phyloP scores from a whole-genome alignment of 805 yeast genomes.

The Cyberlindnera euphorbiae region DNA sequence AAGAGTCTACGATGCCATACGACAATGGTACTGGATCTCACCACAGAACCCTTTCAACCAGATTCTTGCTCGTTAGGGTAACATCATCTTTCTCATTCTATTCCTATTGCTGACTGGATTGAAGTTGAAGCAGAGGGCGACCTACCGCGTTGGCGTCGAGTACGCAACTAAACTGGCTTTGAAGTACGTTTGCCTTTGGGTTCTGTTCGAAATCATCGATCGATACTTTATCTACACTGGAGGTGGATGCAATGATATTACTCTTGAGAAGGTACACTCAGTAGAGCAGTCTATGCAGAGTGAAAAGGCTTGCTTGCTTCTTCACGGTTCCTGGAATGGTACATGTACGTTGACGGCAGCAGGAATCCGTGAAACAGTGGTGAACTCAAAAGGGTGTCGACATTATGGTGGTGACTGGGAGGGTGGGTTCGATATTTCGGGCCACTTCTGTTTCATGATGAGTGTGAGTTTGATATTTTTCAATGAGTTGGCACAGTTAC shows the following conservation, averaged over 20 bases:
- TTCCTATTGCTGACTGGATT: background rate
- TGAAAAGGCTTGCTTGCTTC: slow-evolving; percentile 7
- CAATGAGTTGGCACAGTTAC: slow-evolving; percentile 34
- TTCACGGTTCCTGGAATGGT: slow-evolving; percentile 24
- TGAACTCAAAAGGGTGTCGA: slow-evolving; percentile 31
- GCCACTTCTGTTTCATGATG: slow-evolving; percentile 44
- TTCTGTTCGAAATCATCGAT: slow-evolving; percentile 12
- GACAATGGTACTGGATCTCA: background rate
- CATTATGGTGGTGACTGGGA: slow-evolving; percentile 37
- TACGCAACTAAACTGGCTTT: background rate
- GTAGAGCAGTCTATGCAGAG: background rate
- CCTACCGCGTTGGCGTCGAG: background rate
- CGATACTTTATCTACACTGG: slow-evolving; percentile 13
- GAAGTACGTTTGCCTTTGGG: background rate
- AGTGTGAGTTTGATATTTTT: slow-evolving; percentile 39
- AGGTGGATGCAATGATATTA: slow-evolving; percentile 10
- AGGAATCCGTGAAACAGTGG: slow-evolving; percentile 14
- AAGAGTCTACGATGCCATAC: background rate
- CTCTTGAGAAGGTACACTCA: background rate
- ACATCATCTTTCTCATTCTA: background rate
- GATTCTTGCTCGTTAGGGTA: background rate
- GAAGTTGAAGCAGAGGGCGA: background rate
- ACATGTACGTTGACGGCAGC: slow-evolving; percentile 14
- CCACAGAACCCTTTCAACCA: background rate
- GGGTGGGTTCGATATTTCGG: slow-evolving; percentile 49